These are phyloP conservation scores for Didymella glomerata DNA, from an alignment of 2,329 filamentous ascomycete genomes.

Conservation along the genomic window DNA sequence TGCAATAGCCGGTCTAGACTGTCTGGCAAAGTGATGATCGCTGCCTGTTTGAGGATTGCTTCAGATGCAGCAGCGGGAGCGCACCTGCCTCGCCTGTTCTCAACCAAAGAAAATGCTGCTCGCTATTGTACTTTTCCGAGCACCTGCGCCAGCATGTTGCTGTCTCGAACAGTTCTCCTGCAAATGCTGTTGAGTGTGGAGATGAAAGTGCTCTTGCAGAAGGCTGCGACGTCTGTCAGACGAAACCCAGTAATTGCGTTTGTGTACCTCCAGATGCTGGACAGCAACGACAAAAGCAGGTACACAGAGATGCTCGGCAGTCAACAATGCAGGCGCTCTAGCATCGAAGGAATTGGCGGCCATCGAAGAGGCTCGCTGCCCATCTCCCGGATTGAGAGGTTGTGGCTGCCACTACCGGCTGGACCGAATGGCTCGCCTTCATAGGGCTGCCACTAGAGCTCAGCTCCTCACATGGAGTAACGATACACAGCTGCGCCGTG, in stretches of 20 bases:
- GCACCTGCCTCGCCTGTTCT: conserved; percentile 6
- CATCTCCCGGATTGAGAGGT: neutral
- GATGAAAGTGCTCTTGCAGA: conserved; percentile 22
- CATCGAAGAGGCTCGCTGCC: conserved; percentile 1
- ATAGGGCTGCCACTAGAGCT: conserved; percentile 17
- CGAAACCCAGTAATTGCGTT: conserved; percentile 1
- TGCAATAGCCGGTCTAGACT: conserved; percentile 15
- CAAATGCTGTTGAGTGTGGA: conserved; percentile 19
- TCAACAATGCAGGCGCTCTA: neutral
- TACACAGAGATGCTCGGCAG: conserved; percentile 2
- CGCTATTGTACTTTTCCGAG: conserved; percentile 9
- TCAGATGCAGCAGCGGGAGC: conserved; percentile 23
- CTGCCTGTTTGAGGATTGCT: conserved; percentile 27
- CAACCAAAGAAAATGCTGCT: conserved; percentile 10
- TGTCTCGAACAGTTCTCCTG: conserved; percentile 14
- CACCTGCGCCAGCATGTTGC: neutral
- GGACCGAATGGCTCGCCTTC: conserved; percentile 15
- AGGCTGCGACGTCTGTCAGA: conserved; percentile 20
- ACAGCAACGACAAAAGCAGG: conserved; percentile 4
- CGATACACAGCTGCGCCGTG: conserved; percentile 16
- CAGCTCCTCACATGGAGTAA: conserved; percentile 19
- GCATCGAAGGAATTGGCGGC: neutral
- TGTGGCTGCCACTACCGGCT: conserved; percentile 17
- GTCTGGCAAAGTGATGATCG: conserved; percentile 25
- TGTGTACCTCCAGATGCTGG: conserved; percentile 7